phyloP scores from a whole-genome alignment of 2,329 filamentous ascomycete genomes.

The Macrophomina tecta region DNA sequence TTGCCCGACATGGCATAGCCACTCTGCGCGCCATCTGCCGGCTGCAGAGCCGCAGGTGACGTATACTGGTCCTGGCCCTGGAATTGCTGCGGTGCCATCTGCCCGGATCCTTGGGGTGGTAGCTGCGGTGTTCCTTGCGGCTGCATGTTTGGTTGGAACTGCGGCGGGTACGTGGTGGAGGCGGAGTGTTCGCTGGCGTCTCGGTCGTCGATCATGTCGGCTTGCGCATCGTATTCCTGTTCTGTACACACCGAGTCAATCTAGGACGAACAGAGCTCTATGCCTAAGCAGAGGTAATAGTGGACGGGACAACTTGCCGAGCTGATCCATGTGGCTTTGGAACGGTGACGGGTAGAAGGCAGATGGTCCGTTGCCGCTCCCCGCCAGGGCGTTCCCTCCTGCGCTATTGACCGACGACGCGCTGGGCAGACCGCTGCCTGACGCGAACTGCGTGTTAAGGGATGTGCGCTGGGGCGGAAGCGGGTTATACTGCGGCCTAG shows the following conservation, averaged over 20 bases:
- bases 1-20: conserved; percentile 48
- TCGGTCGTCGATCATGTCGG: conserved; percentile 85
- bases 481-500: conserved; percentile 54
- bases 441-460: conserved; percentile 42
- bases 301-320: conserved; percentile 77
- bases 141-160: conserved; percentile 55
- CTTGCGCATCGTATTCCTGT: conserved; percentile 93
- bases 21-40: conserved; percentile 38
- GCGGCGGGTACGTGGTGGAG: conserved; percentile 68
- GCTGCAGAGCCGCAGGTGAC: conserved; percentile 40
- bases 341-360: conserved; percentile 85
- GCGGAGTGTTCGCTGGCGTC: conserved; percentile 70
- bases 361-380: conserved; percentile 46
- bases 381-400: conserved; percentile 43
- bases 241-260: conserved; percentile 76
- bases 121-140: conserved; percentile 45
- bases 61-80: conserved; percentile 37
- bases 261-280: conserved; percentile 71
- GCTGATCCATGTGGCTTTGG: conserved; percentile 92
- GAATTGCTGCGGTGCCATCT: conserved; percentile 36
- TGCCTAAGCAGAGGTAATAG: conserved; percentile 51
- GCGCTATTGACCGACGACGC: conserved; percentile 45
- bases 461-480: conserved; percentile 47
- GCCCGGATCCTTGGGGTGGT: conserved; percentile 37
- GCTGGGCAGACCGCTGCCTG: conserved; percentile 45